These are phyloP conservation scores for Royoungia palumana DNA, from an alignment of 768 basidiomycete species.

Conservation along the genomic window DNA sequence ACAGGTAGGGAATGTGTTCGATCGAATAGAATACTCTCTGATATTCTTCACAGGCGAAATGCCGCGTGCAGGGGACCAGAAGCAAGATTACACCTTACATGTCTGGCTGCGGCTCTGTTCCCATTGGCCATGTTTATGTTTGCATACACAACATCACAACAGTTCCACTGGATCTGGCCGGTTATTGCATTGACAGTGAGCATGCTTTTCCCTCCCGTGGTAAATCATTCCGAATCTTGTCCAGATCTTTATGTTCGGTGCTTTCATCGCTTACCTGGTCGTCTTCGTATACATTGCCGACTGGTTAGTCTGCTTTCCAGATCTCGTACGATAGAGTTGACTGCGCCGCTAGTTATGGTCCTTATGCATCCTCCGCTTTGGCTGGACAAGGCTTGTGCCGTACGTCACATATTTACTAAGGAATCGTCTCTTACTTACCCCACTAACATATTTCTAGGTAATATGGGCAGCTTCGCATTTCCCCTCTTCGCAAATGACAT, in stretches of 20 bases:
- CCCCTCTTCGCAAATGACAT: constrained; percentile 60
- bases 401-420: constrained; percentile 23
- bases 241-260: constrained; percentile 48
- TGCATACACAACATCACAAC: constrained; percentile 57
- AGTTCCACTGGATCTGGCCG: constrained; percentile 56
- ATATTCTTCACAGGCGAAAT: constrained; percentile 27
- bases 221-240: not conserved
- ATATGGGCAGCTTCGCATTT: constrained; percentile 49
- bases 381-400: constrained; percentile 62
- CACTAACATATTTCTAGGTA: constrained; percentile 33
- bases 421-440: not conserved
- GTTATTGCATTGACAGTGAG: constrained; percentile 16
- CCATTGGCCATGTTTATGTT: constrained; percentile 65
- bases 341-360: constrained; percentile 40
- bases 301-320: constrained; percentile 37
- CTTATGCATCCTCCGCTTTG: constrained; percentile 62
- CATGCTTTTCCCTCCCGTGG: not conserved
- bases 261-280: constrained; percentile 51
- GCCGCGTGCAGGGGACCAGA: constrained; percentile 40
- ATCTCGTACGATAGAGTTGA: not conserved
- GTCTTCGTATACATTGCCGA: constrained; percentile 61
- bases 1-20: constrained; percentile 34
- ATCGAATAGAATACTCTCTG: constrained; percentile 9
- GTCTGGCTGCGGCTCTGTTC: constrained; percentile 49
- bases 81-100: constrained; percentile 56